Base-by-base conservation (phyloP, 768 basidiomycete species). In the Boletus subcaerulescens region DNA sequence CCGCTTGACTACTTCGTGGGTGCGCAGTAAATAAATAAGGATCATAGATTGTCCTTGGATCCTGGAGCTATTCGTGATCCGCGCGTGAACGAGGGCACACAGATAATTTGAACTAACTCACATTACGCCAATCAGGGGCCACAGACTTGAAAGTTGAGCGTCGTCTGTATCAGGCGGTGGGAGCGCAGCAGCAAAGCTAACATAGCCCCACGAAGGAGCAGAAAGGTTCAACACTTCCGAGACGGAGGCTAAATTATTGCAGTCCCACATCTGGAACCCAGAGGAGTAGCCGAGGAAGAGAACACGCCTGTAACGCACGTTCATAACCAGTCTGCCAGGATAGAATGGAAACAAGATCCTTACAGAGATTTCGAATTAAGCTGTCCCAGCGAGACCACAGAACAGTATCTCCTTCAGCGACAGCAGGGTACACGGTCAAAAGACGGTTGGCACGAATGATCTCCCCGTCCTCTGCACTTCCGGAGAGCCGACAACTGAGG, bases 251-350 rank as follows among this genome's bases (percentile, higher is more conserved):
- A 87, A 66, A 55, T 80, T 74, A 13, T 79, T 74, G 60, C 80
- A 81, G 59, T 86, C 84, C 84, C 85, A 87, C 18, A 85, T 73
- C 62, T 85, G 80, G 39, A 87, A 61, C 6, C 81, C 79, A 14
- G 71, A 69, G 32, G 64, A 56, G 64, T 86, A 86, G 5, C 77
- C 83, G 15, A 86, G 70, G 48, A 86, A 65, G 12, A 86, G 74
- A 7, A 85, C 60, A 24, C 76, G 73, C 41, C 80, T 79, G 32
- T 29, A 52, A 33, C 32, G 50, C 52, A 54, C 50, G 39, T 54
- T 38, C 45, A n/a, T 44, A 11, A 9, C 3, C 6, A 45, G 1
- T 33, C 13, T 60, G 29, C 35, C 13, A 12, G 39, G 29, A 57
- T 24, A 40, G 10, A 9, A 29, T 48, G n/a, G 14, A 31, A 51